These are phyloP conservation scores for Dactylellina cionopaga DNA, from an alignment of 2,329 filamentous ascomycete genomes.

Conservation along the genomic window DNA sequence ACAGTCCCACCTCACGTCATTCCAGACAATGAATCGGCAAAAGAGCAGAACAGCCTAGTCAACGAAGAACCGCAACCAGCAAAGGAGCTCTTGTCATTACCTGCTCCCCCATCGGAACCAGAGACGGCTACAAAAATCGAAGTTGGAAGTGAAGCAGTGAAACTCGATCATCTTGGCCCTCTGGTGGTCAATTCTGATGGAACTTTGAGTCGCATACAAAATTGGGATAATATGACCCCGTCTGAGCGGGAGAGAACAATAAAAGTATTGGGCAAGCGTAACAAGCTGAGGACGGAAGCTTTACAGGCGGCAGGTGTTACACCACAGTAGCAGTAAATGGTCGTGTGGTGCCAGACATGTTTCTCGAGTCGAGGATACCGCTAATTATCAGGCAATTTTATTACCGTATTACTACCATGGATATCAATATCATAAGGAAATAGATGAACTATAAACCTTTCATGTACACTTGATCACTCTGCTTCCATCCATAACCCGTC, in stretches of 20 bases:
- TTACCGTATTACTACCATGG: too few species aligned
- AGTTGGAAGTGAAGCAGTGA: conserved; percentile 55
- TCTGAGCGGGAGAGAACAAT: conserved; percentile 75
- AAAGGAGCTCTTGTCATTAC: conserved; percentile 19
- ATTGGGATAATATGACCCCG: conserved; percentile 77
- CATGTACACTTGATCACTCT: conserved; percentile 55
- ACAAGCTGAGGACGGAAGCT: conserved; percentile 69
- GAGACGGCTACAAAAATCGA: conserved; percentile 30
- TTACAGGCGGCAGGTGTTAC: conserved; percentile 27
- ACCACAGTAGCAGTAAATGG: conserved; percentile 11
- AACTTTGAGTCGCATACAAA: conserved; percentile 74
- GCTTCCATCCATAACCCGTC: conserved; percentile 85
- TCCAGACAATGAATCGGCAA: conserved; percentile 13
- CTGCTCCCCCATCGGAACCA: conserved; percentile 27
- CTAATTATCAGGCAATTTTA: too few species aligned
- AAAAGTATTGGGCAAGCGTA: conserved; percentile 74
- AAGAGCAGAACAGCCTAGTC: background rate
- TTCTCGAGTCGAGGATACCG: too few species aligned
- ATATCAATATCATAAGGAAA: too few species aligned
- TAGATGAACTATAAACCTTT: background rate
- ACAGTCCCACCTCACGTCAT: conserved; percentile 28
- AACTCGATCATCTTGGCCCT: conserved; percentile 75
- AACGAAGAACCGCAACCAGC: conserved; percentile 4
- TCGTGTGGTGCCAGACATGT: too few species aligned
- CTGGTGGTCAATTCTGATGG: conserved; percentile 79